Evolutionary conservation across 163 green algal species (phyloP).

Genomic region (Botryococcus braunii): DNA sequence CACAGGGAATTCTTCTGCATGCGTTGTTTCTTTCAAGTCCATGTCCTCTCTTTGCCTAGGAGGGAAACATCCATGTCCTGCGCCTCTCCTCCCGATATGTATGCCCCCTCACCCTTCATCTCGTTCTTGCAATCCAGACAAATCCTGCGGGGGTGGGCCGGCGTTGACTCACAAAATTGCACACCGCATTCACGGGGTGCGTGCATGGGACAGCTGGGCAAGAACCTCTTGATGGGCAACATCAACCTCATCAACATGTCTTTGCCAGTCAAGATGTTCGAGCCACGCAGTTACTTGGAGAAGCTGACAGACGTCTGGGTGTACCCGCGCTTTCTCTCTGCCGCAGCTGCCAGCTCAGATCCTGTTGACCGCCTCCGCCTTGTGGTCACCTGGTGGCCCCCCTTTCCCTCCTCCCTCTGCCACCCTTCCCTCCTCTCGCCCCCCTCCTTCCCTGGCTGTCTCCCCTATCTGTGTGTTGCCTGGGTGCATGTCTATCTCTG

Average conservation of each 20-base stretch:
- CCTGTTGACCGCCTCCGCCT: slow-evolving; percentile 62
- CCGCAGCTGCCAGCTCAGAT: slow-evolving; percentile 38
- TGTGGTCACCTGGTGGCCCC: slow-evolving; percentile 43
- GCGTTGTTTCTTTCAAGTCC: neutral
- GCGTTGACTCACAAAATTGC: neutral
- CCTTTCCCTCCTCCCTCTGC: neutral
- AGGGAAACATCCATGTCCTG: no score
- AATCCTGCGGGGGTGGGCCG: neutral
- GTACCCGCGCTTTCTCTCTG: slow-evolving; percentile 47
- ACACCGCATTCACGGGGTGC: neutral
- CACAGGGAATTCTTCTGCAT: no score
- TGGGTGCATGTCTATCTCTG: no score
- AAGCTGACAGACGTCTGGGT: slow-evolving; percentile 81
- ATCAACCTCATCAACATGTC: slow-evolving; percentile 77
- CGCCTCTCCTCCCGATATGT: no score
- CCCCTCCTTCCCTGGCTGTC: no score
- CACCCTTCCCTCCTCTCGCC: no score
- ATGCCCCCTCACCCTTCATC: no score
- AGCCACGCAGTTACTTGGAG: slow-evolving; percentile 71
- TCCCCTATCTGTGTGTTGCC: no score
- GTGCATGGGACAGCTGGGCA: slow-evolving; percentile 21
- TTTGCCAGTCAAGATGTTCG: slow-evolving; percentile 78
- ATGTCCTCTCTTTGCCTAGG: no score
- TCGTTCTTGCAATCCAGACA: neutral
- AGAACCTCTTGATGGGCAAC: slow-evolving; percentile 47